Evolutionary conservation across 2,329 filamentous ascomycete genomes (phyloP).

Genomic region (Calycina marina): DNA sequence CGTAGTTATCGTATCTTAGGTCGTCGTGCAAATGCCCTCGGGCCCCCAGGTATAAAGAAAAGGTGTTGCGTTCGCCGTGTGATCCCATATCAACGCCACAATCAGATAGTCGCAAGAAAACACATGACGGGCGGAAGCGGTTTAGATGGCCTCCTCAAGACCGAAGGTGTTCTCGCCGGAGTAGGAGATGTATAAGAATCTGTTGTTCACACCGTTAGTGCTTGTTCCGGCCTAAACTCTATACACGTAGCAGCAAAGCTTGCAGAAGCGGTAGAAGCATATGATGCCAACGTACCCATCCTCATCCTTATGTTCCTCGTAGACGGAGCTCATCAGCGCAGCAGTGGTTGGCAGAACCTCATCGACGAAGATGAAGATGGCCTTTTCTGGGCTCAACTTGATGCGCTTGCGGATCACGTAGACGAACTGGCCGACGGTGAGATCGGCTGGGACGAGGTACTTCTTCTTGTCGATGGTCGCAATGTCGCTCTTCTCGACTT

Average conservation of each 20-base stretch:
- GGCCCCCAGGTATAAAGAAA: not conserved
- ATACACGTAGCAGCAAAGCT: not conserved
- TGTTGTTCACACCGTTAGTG: constrained; percentile 6
- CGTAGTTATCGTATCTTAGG: too few species aligned
- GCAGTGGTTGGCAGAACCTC: constrained; percentile 94
- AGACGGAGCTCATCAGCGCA: constrained; percentile 98
- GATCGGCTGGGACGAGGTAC: constrained; percentile 91
- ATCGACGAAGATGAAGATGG: constrained; percentile 99
- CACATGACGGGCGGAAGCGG: not conserved
- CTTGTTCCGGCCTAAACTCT: not conserved
- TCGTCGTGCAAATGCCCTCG: too few species aligned
- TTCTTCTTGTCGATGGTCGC: constrained; percentile 99
- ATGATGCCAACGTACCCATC: constrained; percentile 37
- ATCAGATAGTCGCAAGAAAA: not conserved
- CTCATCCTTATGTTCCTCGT: constrained; percentile 92
- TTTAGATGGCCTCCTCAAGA: constrained; percentile 32
- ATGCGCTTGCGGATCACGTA: constrained; percentile 99
- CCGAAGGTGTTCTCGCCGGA: constrained; percentile 99
- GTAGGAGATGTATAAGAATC: constrained; percentile 89
- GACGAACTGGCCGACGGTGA: constrained; percentile 98
- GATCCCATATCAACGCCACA: not conserved
- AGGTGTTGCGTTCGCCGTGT: constrained; percentile 1
- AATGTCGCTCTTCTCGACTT: constrained; percentile 98
- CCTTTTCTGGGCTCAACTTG: constrained; percentile 98
- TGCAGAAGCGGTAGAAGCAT: constrained; percentile 13